These are phyloP conservation scores for Eucalyptus lansdowneana DNA, from an alignment of 345 rosid species.

Conservation along the genomic window DNA sequence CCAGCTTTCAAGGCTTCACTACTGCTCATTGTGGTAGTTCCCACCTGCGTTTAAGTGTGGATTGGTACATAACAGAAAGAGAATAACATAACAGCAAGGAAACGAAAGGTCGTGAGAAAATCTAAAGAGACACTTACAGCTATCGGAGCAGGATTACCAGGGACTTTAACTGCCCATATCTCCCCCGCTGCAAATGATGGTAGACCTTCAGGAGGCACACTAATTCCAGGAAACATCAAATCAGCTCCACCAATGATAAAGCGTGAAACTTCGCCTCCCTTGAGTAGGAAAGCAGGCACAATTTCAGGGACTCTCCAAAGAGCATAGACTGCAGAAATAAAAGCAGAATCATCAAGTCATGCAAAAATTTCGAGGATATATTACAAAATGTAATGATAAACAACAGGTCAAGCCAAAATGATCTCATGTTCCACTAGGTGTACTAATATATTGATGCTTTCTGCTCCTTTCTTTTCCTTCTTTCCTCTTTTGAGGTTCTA, in stretches of 20 bases:
- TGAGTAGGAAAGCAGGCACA: slow-evolving; percentile 66
- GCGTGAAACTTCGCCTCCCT: slow-evolving; percentile 90
- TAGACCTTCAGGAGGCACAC: slow-evolving; percentile 53
- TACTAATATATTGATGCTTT: neutral
- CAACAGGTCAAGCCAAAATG: neutral
- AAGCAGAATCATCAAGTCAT: neutral
- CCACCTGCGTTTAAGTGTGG: slow-evolving; percentile 42
- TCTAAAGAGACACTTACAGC: slow-evolving; percentile 40
- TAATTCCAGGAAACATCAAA: slow-evolving; percentile 95
- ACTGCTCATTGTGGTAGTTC: slow-evolving; percentile 76
- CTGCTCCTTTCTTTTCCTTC: neutral
- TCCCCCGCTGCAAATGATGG: slow-evolving; percentile 71
- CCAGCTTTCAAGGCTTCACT: slow-evolving; percentile 75
- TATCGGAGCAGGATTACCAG: slow-evolving; percentile 81
- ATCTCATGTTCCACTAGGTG: neutral
- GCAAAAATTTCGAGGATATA: neutral
- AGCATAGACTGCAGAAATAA: slow-evolving; percentile 62
- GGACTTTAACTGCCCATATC: slow-evolving; percentile 87
- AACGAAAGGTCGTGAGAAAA: neutral
- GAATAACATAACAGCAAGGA: neutral
- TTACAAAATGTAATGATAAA: neutral
- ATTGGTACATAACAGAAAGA: neutral
- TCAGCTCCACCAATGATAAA: slow-evolving; percentile 94
- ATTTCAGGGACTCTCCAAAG: slow-evolving; percentile 85
- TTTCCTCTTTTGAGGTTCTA: neutral